These are phyloP conservation scores for Ophiostoma ulmi DNA, from an alignment of 2,329 filamentous ascomycete species.

Conservation along the genomic window DNA sequence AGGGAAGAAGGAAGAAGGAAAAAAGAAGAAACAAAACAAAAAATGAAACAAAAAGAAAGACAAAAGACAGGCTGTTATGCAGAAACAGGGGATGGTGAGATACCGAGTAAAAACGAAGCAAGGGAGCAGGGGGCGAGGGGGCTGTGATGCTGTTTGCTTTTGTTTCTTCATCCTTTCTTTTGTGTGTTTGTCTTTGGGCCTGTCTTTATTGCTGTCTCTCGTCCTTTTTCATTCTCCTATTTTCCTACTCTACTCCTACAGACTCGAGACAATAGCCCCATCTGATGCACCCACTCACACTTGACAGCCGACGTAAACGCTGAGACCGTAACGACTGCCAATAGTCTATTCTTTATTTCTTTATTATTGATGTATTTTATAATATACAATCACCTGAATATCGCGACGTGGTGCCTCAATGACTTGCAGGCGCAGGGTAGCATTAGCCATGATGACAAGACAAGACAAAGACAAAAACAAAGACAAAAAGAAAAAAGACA, in stretches of 20 bases:
- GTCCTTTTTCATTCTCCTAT: constrained; percentile 3
- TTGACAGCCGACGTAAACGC: background rate
- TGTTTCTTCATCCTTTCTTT: background rate
- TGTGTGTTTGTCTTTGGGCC: background rate
- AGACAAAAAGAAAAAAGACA: too few species aligned
- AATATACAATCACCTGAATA: background rate
- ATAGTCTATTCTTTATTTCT: too few species aligned
- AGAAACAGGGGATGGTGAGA: background rate
- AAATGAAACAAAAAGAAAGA: background rate
- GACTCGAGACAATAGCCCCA: too few species aligned
- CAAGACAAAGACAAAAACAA: too few species aligned
- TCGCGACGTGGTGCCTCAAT: background rate
- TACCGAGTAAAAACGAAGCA: background rate
- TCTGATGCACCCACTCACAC: constrained; percentile 5
- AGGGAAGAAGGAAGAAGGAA: background rate
- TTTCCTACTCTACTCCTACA: background rate
- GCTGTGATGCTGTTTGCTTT: background rate
- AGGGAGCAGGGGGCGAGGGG: background rate
- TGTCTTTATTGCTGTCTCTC: background rate
- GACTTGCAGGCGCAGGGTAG: background rate
- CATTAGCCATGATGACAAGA: background rate
- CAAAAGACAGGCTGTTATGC: background rate
- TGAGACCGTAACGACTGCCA: background rate
- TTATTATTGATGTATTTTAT: too few species aligned
- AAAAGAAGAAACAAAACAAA: background rate